Evolutionary conservation across 305 asterid genomes (phyloP).

Genomic region (Euphrasia arctica): DNA sequence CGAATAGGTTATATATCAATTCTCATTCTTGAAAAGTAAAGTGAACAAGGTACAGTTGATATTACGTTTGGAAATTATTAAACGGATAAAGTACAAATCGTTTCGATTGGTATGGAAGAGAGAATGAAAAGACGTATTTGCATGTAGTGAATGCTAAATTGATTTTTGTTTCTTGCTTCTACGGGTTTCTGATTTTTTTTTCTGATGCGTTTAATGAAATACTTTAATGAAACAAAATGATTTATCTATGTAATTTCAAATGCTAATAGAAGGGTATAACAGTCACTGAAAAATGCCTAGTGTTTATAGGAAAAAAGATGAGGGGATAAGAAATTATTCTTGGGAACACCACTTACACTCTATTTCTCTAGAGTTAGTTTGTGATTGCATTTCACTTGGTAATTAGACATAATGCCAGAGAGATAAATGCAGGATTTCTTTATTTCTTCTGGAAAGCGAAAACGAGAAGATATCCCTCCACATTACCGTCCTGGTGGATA

Average conservation of each 20-base stretch:
- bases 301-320: neutral
- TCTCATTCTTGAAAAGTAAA: neutral
- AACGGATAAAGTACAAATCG: neutral
- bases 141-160: neutral
- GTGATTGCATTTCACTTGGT: constrained; percentile 8
- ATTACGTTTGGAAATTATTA: neutral
- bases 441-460: constrained; percentile 62
- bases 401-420: constrained; percentile 22
- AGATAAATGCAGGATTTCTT: constrained; percentile 70
- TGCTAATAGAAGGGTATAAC: constrained; percentile 13
- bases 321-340: neutral
- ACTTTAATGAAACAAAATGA: neutral
- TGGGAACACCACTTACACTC: neutral
- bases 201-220: neutral
- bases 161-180: constrained; percentile 3
- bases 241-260: neutral
- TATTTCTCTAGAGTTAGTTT: constrained; percentile 9
- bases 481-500: constrained; percentile 66
- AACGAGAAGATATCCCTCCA: constrained; percentile 69
- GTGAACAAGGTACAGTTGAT: neutral
- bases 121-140: neutral
- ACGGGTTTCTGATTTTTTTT: neutral
- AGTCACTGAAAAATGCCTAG: constrained; percentile 4
- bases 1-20: too few relatives aligned
- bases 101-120: neutral